Evolutionary conservation across 2,329 filamentous ascomycete species (phyloP).

Genomic region (Lithohypha guttulata): DNA sequence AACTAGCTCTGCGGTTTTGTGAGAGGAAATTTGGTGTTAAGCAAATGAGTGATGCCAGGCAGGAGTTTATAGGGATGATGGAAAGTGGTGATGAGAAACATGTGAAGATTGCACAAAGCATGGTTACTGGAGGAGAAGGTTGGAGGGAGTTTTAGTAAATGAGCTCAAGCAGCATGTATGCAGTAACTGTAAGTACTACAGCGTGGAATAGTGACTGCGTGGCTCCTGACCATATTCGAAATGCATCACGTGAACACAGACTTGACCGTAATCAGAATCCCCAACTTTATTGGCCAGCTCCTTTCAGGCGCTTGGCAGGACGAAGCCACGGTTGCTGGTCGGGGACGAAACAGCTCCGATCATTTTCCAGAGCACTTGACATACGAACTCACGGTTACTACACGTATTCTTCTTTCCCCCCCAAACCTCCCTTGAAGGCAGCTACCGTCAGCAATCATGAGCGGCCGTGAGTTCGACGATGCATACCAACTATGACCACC

Average conservation of each 20-base stretch:
- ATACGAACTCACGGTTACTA: constrained; percentile 12
- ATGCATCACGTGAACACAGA: too few relatives aligned
- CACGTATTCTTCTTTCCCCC: constrained; percentile 25
- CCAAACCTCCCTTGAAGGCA: constrained; percentile 23
- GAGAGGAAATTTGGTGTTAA: constrained; percentile 35
- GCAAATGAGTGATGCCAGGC: constrained; percentile 34
- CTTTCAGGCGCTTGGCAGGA: too few relatives aligned
- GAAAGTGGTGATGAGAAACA: constrained; percentile 26
- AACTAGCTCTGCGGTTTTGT: constrained; percentile 35
- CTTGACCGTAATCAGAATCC: too few relatives aligned
- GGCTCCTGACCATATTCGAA: too few relatives aligned
- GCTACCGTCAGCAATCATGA: constrained; percentile 42
- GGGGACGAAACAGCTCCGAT: too few relatives aligned
- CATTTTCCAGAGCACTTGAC: too few relatives aligned
- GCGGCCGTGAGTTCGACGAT: constrained; percentile 43
- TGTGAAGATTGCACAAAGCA: constrained; percentile 31
- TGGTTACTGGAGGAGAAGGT: constrained; percentile 36
- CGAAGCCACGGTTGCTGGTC: too few relatives aligned
- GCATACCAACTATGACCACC: constrained; percentile 24
- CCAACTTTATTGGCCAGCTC: too few relatives aligned
- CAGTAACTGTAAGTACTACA: too few relatives aligned
- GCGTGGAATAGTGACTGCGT: too few relatives aligned
- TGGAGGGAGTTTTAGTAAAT: constrained; percentile 34
- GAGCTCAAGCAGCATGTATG: too few relatives aligned
- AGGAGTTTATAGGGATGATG: constrained; percentile 3